Percentiles rank a stretch among this genome's conserved stretches.
Evolutionary conservation across 192 early-diverging fungal genomes (phyloP).

Genomic region (Oehlia diaphana): DNA sequence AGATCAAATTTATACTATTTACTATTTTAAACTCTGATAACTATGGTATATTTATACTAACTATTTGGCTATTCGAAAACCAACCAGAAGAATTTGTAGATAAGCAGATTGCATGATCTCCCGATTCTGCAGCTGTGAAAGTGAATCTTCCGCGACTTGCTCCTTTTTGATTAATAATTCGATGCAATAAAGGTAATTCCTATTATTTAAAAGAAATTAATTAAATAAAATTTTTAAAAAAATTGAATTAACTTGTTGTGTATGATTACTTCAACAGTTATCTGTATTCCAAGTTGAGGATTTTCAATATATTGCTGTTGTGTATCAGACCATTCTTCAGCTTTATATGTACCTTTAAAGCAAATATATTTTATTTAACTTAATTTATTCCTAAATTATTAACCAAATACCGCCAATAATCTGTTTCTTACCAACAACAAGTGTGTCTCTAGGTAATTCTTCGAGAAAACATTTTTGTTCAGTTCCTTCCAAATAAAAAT

Average conservation of each 20-base stretch:
- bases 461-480: slow-evolving; percentile 94
- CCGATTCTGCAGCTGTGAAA: slow-evolving; percentile 86
- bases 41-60: slow-evolving; percentile 34
- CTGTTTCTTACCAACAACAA: slow-evolving; percentile 65
- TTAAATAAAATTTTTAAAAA: neutral
- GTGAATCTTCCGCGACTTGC: slow-evolving; percentile 76
- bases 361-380: neutral
- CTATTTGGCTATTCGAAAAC: slow-evolving; percentile 70
- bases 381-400: neutral
- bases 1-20: neutral
- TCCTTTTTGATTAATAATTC: slow-evolving; percentile 80
- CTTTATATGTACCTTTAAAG: slow-evolving; percentile 63
- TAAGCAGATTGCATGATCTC: slow-evolving; percentile 92
- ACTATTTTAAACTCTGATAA: neutral
- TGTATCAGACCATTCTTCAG: slow-evolving; percentile 77
- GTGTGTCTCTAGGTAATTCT: slow-evolving; percentile 87
- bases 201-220: slow-evolving; percentile 15
- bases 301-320: slow-evolving; percentile 62
- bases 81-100: slow-evolving; percentile 64
- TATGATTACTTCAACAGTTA: slow-evolving; percentile 68
- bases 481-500: slow-evolving; percentile 90
- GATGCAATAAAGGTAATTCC: slow-evolving; percentile 48
- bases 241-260: neutral
- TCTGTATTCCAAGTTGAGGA: slow-evolving; percentile 61
- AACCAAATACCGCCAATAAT: neutral